phyloP scores from a whole-genome alignment of 2,329 filamentous ascomycete species.

The Sclerotinia glacialis region DNA sequence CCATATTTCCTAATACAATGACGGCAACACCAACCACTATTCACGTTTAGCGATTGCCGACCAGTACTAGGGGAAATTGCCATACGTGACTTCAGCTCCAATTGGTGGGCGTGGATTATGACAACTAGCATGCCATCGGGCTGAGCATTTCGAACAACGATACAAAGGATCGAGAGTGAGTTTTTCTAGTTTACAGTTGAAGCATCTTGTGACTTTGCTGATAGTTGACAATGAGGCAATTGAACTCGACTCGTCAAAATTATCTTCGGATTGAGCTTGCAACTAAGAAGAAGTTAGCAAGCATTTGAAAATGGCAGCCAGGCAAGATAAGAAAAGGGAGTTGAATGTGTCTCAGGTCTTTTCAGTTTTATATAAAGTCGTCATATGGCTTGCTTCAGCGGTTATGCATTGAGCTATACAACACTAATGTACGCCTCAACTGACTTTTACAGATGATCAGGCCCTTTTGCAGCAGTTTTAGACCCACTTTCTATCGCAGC shows the following conservation, averaged over 20 bases:
- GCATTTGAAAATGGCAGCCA: not conserved
- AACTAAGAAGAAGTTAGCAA: constrained; percentile 28
- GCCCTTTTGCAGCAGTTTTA: not conserved
- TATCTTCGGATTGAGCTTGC: constrained; percentile 20
- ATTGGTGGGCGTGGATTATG: constrained; percentile 20
- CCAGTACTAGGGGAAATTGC: not conserved
- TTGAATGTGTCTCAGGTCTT: constrained; percentile 65
- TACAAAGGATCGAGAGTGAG: constrained; percentile 25
- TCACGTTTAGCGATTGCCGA: constrained; percentile 3
- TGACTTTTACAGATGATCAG: constrained; percentile 21
- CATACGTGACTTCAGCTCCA: constrained; percentile 2
- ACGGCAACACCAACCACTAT: constrained; percentile 15
- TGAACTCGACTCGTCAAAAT: constrained; percentile 28
- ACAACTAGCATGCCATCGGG: constrained; percentile 29
- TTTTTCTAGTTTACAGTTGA: constrained; percentile 28
- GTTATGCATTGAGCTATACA: constrained; percentile 33
- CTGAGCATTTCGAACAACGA: constrained; percentile 29
- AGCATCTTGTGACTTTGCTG: constrained; percentile 26
- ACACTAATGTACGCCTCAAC: constrained; percentile 26
- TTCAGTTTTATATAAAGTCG: constrained; percentile 58
- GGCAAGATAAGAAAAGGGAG: not conserved
- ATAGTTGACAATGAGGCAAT: constrained; percentile 15
- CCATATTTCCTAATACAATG: constrained; percentile 17
- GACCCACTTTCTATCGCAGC: constrained; percentile 51
- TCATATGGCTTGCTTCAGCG: constrained; percentile 42